These are phyloP conservation scores for Globisporangium okanoganense DNA, from an alignment of 352 stramenopile genomes.

Conservation along the genomic window DNA sequence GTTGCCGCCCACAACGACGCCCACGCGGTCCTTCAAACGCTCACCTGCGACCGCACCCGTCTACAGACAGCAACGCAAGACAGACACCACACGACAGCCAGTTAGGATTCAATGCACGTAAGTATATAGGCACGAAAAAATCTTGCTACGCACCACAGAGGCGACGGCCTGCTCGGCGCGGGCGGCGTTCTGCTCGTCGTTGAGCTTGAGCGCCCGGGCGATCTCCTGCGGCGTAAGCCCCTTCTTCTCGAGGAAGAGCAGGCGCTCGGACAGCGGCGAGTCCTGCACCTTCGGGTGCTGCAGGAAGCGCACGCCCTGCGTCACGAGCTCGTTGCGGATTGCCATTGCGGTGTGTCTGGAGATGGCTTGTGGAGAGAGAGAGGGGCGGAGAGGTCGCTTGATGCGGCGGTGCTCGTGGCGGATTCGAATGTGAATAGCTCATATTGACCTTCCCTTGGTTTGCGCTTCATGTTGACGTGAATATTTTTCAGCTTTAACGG, in stretches of 20 bases:
- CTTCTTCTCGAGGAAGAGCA: constrained; percentile 78
- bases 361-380: neutral
- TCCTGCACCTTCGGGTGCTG: constrained; percentile 75
- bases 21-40: constrained; percentile 48
- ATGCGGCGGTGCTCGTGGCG: neutral
- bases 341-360: constrained; percentile 12
- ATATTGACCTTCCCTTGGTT: neutral
- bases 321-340: constrained; percentile 55
- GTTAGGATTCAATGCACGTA: neutral
- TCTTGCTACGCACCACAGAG: constrained; percentile 49
- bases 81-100: neutral
- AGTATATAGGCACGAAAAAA: no score
- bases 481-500: neutral
- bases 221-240: constrained; percentile 66
- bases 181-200: constrained; percentile 58
- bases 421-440: constrained; percentile 4
- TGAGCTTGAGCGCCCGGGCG: constrained; percentile 53
- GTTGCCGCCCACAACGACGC: constrained; percentile 61
- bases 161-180: constrained; percentile 47
- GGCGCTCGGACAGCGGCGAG: constrained; percentile 64
- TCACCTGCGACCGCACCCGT: constrained; percentile 52
- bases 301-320: constrained; percentile 75
- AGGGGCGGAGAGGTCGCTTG: neutral
- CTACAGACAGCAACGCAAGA: constrained; percentile 18
- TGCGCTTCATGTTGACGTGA: constrained; percentile 17